Conservation (phyloP, 139 green algal genomes). For the Haematococcus sp. region DNA sequence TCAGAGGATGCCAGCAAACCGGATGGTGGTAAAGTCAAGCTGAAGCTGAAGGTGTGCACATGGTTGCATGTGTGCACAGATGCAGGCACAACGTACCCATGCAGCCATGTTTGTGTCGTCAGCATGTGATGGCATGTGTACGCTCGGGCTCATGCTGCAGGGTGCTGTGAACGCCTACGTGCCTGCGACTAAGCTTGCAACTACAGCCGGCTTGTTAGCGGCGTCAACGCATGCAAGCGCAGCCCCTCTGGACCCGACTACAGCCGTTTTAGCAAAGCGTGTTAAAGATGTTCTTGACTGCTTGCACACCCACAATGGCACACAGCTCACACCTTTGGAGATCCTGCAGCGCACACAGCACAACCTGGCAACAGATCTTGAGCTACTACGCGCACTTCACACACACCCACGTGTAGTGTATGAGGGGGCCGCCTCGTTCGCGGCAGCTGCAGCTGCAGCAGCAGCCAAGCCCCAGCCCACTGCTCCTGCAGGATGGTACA, state of each 20-base stretch:
- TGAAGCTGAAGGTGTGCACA: slow-evolving; percentile 10
- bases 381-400: slow-evolving; percentile 3
- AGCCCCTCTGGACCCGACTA: not conserved
- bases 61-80: too few relatives aligned
- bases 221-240: not conserved
- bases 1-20: not conserved
- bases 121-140: too few relatives aligned
- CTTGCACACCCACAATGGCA: not conserved
- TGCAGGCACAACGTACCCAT: too few relatives aligned
- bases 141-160: not conserved
- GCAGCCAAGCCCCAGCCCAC: not conserved
- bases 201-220: not conserved
- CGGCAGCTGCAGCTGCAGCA: not conserved
- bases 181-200: not conserved
- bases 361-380: slow-evolving; percentile 1
- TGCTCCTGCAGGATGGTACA: not conserved
- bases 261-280: not conserved
- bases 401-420: not conserved
- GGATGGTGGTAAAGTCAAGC: not conserved
- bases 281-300: slow-evolving; percentile 5
- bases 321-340: not conserved
- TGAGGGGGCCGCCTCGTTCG: not conserved
- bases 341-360: not conserved
- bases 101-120: too few relatives aligned
- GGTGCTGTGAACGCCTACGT: not conserved